Base-by-base conservation (phyloP, 129 eudicot genomes). In the Chrysanthemum lavandulifolium region DNA sequence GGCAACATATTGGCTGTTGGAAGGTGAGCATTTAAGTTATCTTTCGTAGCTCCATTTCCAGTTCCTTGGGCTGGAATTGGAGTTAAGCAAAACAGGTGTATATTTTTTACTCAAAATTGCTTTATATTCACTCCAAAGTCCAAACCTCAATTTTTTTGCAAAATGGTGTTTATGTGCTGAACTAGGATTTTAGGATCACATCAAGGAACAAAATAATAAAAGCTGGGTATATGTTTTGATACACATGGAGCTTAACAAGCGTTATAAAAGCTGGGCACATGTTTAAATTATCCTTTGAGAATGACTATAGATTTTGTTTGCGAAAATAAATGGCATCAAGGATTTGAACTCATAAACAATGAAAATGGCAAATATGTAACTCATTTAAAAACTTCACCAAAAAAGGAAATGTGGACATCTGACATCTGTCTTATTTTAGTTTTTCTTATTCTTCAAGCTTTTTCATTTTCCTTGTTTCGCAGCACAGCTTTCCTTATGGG, bases 401-500 rank as follows among this genome's bases (percentile, higher is more conserved):
- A 40, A 40, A 40, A 40, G 47, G 9, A 8, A 40, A 40, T 7
- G 10, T 7, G 47, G 47, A 40, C 47, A 40, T 40, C 9, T 40
- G 47, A 31, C 36, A 31, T 31, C 36, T 31, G 36, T 4, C 33
- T 40, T 5, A 40, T 1, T 40, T 40, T 40, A 5, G 7, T 7
- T 40, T 40, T 40, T 40, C 10, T 40, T 31, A 3, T 45, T 33
- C 23, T 3, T 14, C 14, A 4, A 73, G 21, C 10, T 0, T 3
- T 21, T 61, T 51, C 36, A 1, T 55, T 15, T n/a, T 18, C 14
- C 15, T 71, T 45, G 25, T 78, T 74, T 81, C 84, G 83, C 96
- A 93, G 96, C 89, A 94, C 99, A 83, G 83, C 83, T 61, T 90
- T 94, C 81, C 89, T 94, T 69, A 90, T 88, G 76, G 97, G 98